A percentile compares a stretch with the other conserved stretches of the same genome.
These are phyloP conservation scores for Citrullus mucosospermus DNA, from an alignment of 306 rosid genomes.

Conservation along the genomic window DNA sequence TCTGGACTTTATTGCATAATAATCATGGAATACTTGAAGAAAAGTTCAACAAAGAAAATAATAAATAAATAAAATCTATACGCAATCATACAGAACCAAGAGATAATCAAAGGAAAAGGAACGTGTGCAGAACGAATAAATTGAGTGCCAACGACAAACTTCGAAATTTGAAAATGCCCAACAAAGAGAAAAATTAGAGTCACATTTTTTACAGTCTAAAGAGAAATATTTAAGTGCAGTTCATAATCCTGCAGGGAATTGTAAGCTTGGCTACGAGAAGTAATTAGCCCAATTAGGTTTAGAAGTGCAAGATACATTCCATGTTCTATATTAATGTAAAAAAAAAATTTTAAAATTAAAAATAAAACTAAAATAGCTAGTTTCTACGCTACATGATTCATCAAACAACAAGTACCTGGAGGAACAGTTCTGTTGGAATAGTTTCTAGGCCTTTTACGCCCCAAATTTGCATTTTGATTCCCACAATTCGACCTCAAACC, in stretches of 20 bases:
- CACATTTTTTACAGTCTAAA: background rate
- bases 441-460: slow-evolving; percentile 28
- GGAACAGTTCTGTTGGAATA: slow-evolving; percentile 21
- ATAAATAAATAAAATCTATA: background rate
- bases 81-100: background rate
- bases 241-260: background rate
- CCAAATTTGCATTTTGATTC: background rate
- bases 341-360: too few species aligned
- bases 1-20: background rate
- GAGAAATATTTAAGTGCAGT: background rate
- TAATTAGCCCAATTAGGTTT: background rate
- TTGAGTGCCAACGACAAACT: background rate
- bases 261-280: background rate
- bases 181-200: background rate
- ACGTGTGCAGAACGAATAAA: background rate
- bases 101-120: background rate
- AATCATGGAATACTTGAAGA: background rate
- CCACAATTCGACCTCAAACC: slow-evolving; percentile 8
- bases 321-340: background rate
- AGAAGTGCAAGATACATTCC: background rate
- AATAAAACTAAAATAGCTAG: background rate
- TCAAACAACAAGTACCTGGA: slow-evolving; percentile 18
- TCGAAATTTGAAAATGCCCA: background rate
- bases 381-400: background rate
- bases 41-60: background rate